Base-by-base conservation (phyloP, 169 alveolate genomes). In the Besnoitia besnoiti region DNA sequence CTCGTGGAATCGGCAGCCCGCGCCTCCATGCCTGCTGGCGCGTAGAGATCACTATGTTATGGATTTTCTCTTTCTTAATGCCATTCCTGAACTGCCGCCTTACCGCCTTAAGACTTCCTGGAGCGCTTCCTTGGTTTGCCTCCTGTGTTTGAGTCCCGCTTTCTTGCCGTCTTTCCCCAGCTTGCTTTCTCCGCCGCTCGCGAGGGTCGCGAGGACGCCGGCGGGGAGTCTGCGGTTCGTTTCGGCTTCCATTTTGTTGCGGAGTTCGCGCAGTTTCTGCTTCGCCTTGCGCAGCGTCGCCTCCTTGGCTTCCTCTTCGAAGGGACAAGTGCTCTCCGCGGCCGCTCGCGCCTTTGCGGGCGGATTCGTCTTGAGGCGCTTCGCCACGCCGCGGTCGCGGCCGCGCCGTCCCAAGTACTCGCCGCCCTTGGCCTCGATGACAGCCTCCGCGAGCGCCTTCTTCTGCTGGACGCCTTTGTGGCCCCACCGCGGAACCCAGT, bases 401-500 rank as follows among this genome's bases (percentile, higher is more conserved):
- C 87, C 87, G 1, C 33, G 37, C 16, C 87, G n/a, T 40, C 87
- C 87, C 33, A 77, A 30, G 87, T 77, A 77, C 40, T 77, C 85
- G 42, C 62, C 92, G 33, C 59, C 80, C 42, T 76, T 73, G 76
- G 16, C 93, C 37, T 89, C 93, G 44, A 89, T 8, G 21, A 89
- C 88, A 1, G 80, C 80, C 30, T 33, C 51, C 61, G 89, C 62
- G 46, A 39, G 51, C 40, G 12, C 46, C 79, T 79, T 46, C 51
- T 51, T 77, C 39, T 67, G 35, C 62, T 93, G 95, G 16, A 91
- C 50, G 49, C 96, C 89, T 47, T 93, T 94, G 80, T 93, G 92
- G 1, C 97, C 97, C 97, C 97, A 96, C 30, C 97, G 94, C 37
- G 97, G 97, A 14, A 95, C 96, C 97, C 97, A 96, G 75, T 96